Evolutionary conservation across 1,284 basidiomycete species (phyloP).

Genomic region (Moniliella sp.): DNA sequence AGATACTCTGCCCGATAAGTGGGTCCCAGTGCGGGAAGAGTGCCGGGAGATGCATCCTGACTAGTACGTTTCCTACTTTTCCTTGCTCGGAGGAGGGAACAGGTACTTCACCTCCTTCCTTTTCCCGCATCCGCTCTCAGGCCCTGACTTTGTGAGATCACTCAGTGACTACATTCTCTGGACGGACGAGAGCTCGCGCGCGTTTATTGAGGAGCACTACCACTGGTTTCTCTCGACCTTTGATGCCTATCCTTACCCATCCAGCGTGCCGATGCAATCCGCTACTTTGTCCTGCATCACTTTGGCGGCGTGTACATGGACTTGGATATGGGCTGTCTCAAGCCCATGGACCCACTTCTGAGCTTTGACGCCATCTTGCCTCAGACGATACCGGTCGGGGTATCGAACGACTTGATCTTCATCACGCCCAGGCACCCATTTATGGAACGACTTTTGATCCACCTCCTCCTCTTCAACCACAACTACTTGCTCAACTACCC

Average conservation of each 20-base stretch:
- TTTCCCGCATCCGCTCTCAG: not conserved
- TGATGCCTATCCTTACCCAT: conserved; percentile 81
- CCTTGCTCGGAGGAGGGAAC: too few species aligned
- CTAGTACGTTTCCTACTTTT: conserved; percentile 46
- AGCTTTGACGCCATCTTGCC: conserved; percentile 73
- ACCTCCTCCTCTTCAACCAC: conserved; percentile 71
- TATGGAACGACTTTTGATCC: conserved; percentile 76
- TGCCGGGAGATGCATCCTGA: conserved; percentile 43
- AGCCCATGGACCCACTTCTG: conserved; percentile 70
- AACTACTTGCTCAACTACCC: conserved; percentile 84
- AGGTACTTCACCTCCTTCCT: too few species aligned
- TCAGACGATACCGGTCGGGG: conserved; percentile 63
- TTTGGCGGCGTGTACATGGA: conserved; percentile 87
- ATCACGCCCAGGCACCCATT: conserved; percentile 65
- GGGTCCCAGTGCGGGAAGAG: conserved; percentile 42
- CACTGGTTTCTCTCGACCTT: conserved; percentile 78
- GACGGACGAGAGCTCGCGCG: conserved; percentile 72
- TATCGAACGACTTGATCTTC: conserved; percentile 93
- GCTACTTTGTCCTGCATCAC: conserved; percentile 87
- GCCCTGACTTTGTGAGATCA: not conserved
- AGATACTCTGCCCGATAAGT: conserved; percentile 58
- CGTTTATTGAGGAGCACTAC: conserved; percentile 75
- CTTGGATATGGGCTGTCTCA: conserved; percentile 79
- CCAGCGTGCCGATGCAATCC: conserved; percentile 87
- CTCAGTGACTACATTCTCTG: conserved; percentile 79